Evolutionary conservation across 1,284 basidiomycete species (phyloP).

Genomic region (Inonotus obliquus): DNA sequence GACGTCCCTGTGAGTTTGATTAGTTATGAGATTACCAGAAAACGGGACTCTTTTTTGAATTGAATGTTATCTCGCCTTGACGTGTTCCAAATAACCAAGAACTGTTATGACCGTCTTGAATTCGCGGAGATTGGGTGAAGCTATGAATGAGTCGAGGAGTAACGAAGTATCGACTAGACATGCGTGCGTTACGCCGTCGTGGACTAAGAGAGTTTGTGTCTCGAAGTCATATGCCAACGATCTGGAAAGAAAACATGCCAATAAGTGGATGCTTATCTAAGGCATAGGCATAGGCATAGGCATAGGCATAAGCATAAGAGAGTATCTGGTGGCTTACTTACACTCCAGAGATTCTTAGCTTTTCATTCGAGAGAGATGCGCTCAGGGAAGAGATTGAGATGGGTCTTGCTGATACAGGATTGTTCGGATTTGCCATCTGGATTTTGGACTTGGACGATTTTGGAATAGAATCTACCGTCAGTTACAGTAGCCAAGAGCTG

Average conservation of each 20-base stretch:
- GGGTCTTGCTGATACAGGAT: conserved; percentile 10
- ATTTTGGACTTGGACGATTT: background rate
- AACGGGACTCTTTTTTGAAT: too few relatives aligned
- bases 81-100: conserved; percentile 13
- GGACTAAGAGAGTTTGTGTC: conserved; percentile 9
- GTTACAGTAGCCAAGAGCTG: too few relatives aligned
- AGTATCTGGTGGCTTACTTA: too few relatives aligned
- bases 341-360: conserved; percentile 13
- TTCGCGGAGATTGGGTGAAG: conserved; percentile 3
- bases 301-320: too few relatives aligned
- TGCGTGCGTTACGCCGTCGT: conserved; percentile 8
- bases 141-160: conserved; percentile 3
- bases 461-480: too few relatives aligned
- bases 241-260: background rate
- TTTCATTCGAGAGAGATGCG: conserved; percentile 3
- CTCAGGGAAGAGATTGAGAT: conserved; percentile 6
- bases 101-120: conserved; percentile 1
- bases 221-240: conserved; percentile 10
- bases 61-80: conserved; percentile 3
- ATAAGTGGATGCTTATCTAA: background rate
- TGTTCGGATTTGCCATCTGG: conserved; percentile 7
- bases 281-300: too few relatives aligned
- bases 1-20: background rate
- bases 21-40: too few relatives aligned
- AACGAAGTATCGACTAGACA: conserved; percentile 12